Evolutionary conservation across 352 stramenopile species (phyloP), one percentile per base, ranked within the genome.

Genomic region (Halophytophthora batemanensis): DNA sequence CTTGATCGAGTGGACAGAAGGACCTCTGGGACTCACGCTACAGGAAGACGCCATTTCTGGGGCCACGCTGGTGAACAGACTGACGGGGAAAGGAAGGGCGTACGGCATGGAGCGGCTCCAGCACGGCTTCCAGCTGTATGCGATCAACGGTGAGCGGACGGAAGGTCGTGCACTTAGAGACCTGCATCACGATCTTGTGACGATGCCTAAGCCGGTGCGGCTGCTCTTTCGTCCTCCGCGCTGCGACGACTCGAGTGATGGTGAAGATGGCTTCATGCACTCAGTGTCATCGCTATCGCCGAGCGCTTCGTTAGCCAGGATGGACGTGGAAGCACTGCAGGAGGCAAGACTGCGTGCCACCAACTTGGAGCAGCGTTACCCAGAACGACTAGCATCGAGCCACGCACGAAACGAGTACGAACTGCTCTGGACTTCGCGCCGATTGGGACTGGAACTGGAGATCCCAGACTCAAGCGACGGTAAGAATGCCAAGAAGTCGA

Each of bases 11-110:
- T 90, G 79, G 79, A 58, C 48, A 10, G 34, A 59, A 0, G 76
- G 72, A 0, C 60, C 74, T 10, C 54, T 90, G 1, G 79, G 79
- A 0, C 37, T 90, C 29, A 81, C 76, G 14, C 54, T 90, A 4
- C 34, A 74, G 18, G 64, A 84, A 41, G 76, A 86, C 25, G 45
- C 61, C 28, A 74, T 80, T 41, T 76, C 71, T 10, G 70, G 72
- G 1, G 59, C 70, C 29, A 56, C 74, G 12, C n/a, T 77, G 8
- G 74, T 90, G 46, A 82, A 81, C 46, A 76, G 79, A 13, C 67
- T 90, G 43, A 90, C 79, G n/a, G 76, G 76, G n/a, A 83, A 82
- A 50, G 76, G 79, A 0, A 67, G 55, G 0, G 66, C 73, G 2
- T 36, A 34, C 2, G 69, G 71, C 7, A 57, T 90, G 15, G 67